Evolutionary conservation across 2,329 filamentous ascomycete genomes (phyloP).

Genomic region (Penicillium sp.): DNA sequence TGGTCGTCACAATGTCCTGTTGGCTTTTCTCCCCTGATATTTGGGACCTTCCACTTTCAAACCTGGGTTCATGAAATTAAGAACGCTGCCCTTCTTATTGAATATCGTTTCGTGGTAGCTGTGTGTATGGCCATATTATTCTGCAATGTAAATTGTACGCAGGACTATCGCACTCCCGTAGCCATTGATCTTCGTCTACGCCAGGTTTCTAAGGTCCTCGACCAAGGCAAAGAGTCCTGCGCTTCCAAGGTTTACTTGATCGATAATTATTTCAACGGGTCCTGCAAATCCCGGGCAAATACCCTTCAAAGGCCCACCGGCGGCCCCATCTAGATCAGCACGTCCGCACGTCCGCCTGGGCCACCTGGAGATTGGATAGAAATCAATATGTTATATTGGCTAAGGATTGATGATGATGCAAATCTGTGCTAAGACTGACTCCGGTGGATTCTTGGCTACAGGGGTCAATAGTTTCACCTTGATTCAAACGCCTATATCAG

Average conservation of each 20-base stretch:
- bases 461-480: too few species aligned
- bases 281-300: too few species aligned
- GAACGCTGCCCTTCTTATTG: conserved; percentile 7
- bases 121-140: conserved; percentile 11
- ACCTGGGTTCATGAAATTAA: conserved; percentile 15
- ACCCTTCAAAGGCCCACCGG: background rate
- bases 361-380: too few species aligned
- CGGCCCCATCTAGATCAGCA: background rate
- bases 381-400: too few species aligned
- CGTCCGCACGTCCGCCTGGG: too few species aligned
- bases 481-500: too few species aligned
- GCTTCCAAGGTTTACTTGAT: background rate
- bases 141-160: background rate
- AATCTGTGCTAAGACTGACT: too few species aligned
- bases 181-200: background rate
- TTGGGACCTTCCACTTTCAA: background rate
- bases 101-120: conserved; percentile 7
- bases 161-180: background rate
- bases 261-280: background rate
- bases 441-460: too few species aligned
- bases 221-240: background rate
- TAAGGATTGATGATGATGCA: too few species aligned
- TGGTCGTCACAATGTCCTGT: conserved; percentile 11
- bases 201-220: background rate
- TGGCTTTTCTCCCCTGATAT: conserved; percentile 8